Evolutionary conservation across 2,329 filamentous ascomycete species (phyloP), one percentile per base, ranked within the genome.

Genomic region (Clarireedia sp.): DNA sequence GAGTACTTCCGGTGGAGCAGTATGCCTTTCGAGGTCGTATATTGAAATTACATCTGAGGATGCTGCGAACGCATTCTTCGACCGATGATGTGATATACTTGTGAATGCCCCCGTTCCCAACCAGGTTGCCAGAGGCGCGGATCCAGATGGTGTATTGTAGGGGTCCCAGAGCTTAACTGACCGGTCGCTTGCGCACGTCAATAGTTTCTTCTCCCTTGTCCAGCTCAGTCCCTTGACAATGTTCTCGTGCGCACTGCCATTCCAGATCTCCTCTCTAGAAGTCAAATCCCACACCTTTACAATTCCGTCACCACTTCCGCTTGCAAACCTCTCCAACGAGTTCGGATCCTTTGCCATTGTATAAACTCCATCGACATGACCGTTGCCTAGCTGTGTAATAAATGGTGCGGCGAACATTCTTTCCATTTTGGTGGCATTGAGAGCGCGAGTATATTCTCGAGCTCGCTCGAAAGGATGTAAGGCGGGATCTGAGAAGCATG

Each of bases 91-190:
- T 2, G 89, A 87, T 44, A 96, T 73, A 44, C 84, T 84, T 7
- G 88, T 95, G 69, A 96, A 97, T 41, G 90, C 88, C 50, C 83
- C 84, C 48, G 81, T 76, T 36, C 94, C 92, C 10, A 96, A 81
- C 79, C 90, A 97, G 17, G 90, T 95, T 36, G 89, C 85, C 52
- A 88, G 74, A 0, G 91, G 91, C n/a, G 83, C 77, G 14, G 85
- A 75, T 51, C 84, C 82, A 57, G 79, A 78, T 19, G 81, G 71
- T 7, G 85, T 85, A 69, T 87, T 84, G 70, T 95, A 95, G 1
- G 92, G 91, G 65, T 96, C 90, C 73, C 88, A 96, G 33, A 99
- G 76, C 71, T 97, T 96, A 66, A 97, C 81, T 3, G 89, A 87
- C 63, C 84, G 83, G 72, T 99, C 94, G 58, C 83, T 85, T 5